These are phyloP conservation scores for Naganishia antarctica DNA, from an alignment of 768 basidiomycete genomes.

Conservation along the genomic window DNA sequence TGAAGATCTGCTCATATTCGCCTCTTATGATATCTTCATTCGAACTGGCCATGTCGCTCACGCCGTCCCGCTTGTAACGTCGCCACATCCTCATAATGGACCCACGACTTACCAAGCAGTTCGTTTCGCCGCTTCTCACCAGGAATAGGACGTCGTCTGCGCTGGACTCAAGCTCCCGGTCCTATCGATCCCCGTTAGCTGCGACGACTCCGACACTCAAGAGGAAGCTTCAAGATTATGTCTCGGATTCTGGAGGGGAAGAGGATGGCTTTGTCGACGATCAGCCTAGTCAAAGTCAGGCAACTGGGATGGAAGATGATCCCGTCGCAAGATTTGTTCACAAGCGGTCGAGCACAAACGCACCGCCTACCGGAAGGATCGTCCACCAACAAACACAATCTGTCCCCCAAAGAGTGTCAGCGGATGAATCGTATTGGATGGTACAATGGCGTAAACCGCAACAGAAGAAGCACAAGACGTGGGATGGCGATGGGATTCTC, in stretches of 20 bases:
- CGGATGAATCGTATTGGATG: conserved; percentile 29
- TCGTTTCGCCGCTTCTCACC: conserved; percentile 26
- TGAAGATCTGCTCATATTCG: no score
- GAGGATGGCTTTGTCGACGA: conserved; percentile 15
- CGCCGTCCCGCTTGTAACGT: no score
- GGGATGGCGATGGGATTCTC: conserved; percentile 48
- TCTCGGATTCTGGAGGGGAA: conserved; percentile 27
- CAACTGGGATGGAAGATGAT: conserved; percentile 12
- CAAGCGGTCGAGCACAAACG: background rate
- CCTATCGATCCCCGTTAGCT: background rate
- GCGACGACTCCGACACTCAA: background rate
- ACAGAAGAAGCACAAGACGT: conserved; percentile 37
- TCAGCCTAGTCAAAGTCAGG: background rate
- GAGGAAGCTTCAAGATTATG: conserved; percentile 24
- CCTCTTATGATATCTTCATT: no score
- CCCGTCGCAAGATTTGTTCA: conserved; percentile 20
- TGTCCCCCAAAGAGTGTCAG: background rate
- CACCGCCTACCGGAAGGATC: background rate
- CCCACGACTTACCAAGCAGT: conserved; percentile 27
- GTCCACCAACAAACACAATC: background rate
- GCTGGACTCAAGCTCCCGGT: background rate
- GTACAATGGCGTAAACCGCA: conserved; percentile 30
- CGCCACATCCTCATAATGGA: conserved; percentile 14
- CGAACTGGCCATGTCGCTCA: background rate
- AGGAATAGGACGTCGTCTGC: background rate